Percentiles rank a stretch among this genome's conserved stretches.
These are phyloP conservation scores for Lantana camara DNA, from an alignment of 257 asterid genomes.

Conservation along the genomic window DNA sequence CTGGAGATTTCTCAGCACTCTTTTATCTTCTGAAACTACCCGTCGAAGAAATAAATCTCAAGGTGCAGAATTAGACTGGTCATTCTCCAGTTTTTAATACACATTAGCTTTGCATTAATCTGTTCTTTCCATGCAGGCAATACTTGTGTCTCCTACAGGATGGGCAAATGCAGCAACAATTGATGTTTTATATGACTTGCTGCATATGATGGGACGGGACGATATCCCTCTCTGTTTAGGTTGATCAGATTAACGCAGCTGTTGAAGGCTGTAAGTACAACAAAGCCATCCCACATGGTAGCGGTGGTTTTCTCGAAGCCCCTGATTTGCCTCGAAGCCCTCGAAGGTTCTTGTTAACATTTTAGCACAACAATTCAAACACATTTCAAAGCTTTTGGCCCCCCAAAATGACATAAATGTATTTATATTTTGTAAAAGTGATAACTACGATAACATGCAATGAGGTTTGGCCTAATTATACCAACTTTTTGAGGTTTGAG, in stretches of 20 bases:
- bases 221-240: conserved; percentile 87
- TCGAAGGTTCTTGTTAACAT: conserved; percentile 48
- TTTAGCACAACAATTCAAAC: too few species aligned
- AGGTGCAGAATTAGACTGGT: conserved; percentile 40
- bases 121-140: conserved; percentile 48
- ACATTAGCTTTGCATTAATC: neutral
- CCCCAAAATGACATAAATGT: too few species aligned
- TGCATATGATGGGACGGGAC: conserved; percentile 97
- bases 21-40: conserved; percentile 83
- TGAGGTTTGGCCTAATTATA: too few species aligned
- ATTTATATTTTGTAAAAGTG: too few species aligned
- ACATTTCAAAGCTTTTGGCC: too few species aligned
- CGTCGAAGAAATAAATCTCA: conserved; percentile 63
- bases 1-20: too few species aligned
- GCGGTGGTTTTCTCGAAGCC: conserved; percentile 82
- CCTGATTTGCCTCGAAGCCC: conserved; percentile 83
- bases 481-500: too few species aligned
- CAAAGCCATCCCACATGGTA: conserved; percentile 77
- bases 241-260: conserved; percentile 45
- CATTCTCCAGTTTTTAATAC: neutral
- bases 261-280: conserved; percentile 80
- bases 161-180: conserved; percentile 93
- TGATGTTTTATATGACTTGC: conserved; percentile 72
- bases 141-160: conserved; percentile 77
- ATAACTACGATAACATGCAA: too few species aligned